phyloP scores from a whole-genome alignment of 148 eudicot species.

The Simmondsia chinensis region DNA sequence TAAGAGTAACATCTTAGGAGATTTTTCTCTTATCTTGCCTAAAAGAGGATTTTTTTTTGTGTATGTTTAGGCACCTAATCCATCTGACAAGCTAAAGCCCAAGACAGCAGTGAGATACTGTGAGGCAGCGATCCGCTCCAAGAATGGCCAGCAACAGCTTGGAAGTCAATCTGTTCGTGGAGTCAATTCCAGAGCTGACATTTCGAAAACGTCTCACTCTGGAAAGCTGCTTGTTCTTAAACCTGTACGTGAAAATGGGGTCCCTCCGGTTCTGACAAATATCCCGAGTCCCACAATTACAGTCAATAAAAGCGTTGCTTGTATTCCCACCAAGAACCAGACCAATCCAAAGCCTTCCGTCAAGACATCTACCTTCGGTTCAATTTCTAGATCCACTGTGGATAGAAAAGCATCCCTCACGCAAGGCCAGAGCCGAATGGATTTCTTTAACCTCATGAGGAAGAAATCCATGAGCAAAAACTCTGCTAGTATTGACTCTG shows the following conservation, averaged over 20 bases:
- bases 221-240: constrained; percentile 58
- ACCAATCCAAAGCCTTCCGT: constrained; percentile 21
- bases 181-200: constrained; percentile 35
- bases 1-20: too few relatives aligned
- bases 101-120: constrained; percentile 36
- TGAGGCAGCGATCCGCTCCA: constrained; percentile 34
- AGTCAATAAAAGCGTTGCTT: constrained; percentile 20
- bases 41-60: too few relatives aligned
- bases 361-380: constrained; percentile 31
- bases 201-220: constrained; percentile 30
- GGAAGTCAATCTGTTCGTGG: constrained; percentile 37
- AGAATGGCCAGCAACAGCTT: constrained; percentile 47
- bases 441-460: constrained; percentile 81
- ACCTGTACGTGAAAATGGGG: constrained; percentile 55
- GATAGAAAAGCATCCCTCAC: constrained; percentile 57
- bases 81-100: constrained; percentile 61
- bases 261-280: constrained; percentile 29
- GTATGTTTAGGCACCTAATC: constrained; percentile 39
- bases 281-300: constrained; percentile 20
- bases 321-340: constrained; percentile 25
- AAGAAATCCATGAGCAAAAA: constrained; percentile 39
- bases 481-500: constrained; percentile 19
- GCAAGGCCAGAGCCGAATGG: constrained; percentile 68
- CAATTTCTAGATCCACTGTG: constrained; percentile 21
- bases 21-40: too few relatives aligned